Evolutionary conservation across 805 yeast genomes (phyloP).

Genomic region (Pichia thaimueangensis): DNA sequence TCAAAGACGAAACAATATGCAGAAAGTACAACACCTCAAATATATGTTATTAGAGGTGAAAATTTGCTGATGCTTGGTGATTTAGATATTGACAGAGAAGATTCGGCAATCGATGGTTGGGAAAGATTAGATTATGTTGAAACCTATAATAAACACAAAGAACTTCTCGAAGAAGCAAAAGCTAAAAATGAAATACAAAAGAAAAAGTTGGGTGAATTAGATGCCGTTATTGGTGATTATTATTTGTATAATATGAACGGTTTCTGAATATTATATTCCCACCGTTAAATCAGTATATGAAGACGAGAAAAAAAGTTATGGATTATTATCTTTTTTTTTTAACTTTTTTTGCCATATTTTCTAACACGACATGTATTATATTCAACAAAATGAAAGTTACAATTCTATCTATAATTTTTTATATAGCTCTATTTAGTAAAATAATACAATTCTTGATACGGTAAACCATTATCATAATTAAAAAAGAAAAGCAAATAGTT

Average conservation of each 20-base stretch:
- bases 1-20: constrained; percentile 49
- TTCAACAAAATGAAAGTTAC: no score
- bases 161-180: neutral
- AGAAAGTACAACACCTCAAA: constrained; percentile 58
- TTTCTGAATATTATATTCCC: neutral
- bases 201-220: neutral
- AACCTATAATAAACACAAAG: constrained; percentile 1
- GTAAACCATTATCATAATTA: no score
- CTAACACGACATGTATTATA: neutral
- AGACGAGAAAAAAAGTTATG: no score
- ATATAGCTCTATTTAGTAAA: constrained; percentile 2
- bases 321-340: no score
- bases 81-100: constrained; percentile 82
- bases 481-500: no score
- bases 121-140: constrained; percentile 38
- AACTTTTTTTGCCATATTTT: no score
- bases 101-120: constrained; percentile 52
- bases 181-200: neutral
- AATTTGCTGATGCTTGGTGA: constrained; percentile 93
- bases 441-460: no score
- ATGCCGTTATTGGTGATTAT: constrained; percentile 5
- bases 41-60: constrained; percentile 89
- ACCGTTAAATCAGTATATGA: no score
- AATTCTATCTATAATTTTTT: constrained; percentile 1
- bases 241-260: neutral